Percentiles rank a stretch among this genome's conserved stretches.
These are phyloP conservation scores for Purshia tridentata DNA, from an alignment of 306 rosid species.

Conservation along the genomic window DNA sequence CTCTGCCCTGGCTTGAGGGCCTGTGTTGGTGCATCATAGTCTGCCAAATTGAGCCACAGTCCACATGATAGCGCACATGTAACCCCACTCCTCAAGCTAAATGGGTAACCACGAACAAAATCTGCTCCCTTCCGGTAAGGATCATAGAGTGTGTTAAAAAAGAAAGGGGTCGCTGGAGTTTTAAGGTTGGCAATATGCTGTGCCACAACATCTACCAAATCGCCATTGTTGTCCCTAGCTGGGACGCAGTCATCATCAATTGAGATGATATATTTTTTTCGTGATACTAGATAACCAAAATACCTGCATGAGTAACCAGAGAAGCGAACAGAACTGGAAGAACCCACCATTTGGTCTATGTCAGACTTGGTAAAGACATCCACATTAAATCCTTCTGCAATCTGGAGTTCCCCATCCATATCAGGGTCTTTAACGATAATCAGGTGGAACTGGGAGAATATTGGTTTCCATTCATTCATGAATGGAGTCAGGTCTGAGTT, in stretches of 20 bases:
- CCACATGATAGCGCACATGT: slow-evolving; percentile 87
- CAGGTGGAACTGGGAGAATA: slow-evolving; percentile 75
- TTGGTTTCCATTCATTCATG: slow-evolving; percentile 77
- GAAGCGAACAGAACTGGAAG: slow-evolving; percentile 60
- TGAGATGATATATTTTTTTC: slow-evolving; percentile 77
- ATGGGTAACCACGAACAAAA: slow-evolving; percentile 99
- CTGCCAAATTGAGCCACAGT: slow-evolving; percentile 90
- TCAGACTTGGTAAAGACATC: slow-evolving; percentile 66
- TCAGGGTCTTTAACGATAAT: slow-evolving; percentile 87
- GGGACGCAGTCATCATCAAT: slow-evolving; percentile 93
- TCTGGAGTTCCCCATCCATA: slow-evolving; percentile 64
- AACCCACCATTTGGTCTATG: slow-evolving; percentile 65
- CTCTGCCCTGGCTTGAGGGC: slow-evolving; percentile 72
- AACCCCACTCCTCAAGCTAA: slow-evolving; percentile 87
- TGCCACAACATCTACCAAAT: slow-evolving; percentile 59
- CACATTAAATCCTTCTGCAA: slow-evolving; percentile 69
- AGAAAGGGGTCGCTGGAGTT: slow-evolving; percentile 99
- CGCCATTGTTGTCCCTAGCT: slow-evolving; percentile 60
- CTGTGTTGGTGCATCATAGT: slow-evolving; percentile 95
- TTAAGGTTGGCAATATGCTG: slow-evolving; percentile 77
- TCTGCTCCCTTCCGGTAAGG: slow-evolving; percentile 90
- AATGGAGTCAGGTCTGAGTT: slow-evolving; percentile 63
- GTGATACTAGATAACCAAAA: slow-evolving; percentile 81
- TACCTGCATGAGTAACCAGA: slow-evolving; percentile 95
- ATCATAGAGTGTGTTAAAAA: slow-evolving; percentile 94